These are phyloP conservation scores for Beverwykella pulmonaria DNA, from an alignment of 495 filamentous ascomycete species.

Conservation along the genomic window DNA sequence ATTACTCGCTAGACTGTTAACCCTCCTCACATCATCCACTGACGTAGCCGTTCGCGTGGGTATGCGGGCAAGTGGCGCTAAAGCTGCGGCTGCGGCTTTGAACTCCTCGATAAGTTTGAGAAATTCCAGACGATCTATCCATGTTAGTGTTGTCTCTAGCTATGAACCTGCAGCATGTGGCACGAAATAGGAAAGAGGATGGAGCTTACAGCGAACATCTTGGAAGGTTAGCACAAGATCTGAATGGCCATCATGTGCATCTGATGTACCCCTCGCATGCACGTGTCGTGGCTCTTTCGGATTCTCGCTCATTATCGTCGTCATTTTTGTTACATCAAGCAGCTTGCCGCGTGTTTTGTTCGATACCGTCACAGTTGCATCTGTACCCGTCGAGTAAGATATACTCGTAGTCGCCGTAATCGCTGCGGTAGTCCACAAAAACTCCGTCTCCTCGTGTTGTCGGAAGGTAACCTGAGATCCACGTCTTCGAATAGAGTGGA, in stretches of 20 bases:
- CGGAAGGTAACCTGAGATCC: conserved; percentile 18
- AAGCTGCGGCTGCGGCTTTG: neutral
- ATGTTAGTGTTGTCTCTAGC: too few species aligned
- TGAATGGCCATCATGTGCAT: neutral
- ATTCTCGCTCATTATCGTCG: conserved; percentile 5
- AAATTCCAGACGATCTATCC: conserved; percentile 27
- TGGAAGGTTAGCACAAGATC: conserved; percentile 22
- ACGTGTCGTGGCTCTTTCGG: neutral
- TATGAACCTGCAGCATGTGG: too few species aligned
- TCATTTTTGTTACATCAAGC: conserved; percentile 22
- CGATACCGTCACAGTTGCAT: conserved; percentile 16
- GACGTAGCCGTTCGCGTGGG: too few species aligned
- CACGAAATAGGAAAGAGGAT: too few species aligned
- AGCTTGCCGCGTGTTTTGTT: conserved; percentile 17
- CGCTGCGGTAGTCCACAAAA: neutral
- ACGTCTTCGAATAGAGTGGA: neutral
- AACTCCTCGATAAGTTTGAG: conserved; percentile 19
- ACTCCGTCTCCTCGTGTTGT: neutral
- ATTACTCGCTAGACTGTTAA: too few species aligned
- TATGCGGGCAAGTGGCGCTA: neutral
- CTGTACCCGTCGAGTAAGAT: neutral
- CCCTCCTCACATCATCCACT: neutral
- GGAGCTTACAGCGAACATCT: neutral
- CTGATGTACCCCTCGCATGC: neutral
- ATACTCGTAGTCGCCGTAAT: neutral